Evolutionary conservation across 306 rosid genomes (phyloP).

Genomic region (Senna siamea): DNA sequence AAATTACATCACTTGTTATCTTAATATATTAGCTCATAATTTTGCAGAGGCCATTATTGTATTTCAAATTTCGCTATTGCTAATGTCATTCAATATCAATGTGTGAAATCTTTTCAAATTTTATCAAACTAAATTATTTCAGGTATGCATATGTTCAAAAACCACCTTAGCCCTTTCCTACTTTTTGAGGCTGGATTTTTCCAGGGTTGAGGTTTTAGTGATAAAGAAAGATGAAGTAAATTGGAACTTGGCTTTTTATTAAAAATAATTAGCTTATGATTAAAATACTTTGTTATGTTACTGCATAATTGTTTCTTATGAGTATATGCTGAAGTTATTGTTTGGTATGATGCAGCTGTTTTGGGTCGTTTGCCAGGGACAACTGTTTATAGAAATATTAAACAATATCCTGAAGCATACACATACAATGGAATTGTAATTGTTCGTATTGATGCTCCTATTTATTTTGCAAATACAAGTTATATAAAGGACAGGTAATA

Average conservation of each 20-base stretch:
- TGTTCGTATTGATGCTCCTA: constrained; percentile 94
- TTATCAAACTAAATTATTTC: too few relatives aligned
- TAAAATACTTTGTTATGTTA: background rate
- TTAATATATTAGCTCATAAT: too few relatives aligned
- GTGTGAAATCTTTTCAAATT: too few relatives aligned
- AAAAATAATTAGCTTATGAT: background rate
- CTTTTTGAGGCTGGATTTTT: background rate
- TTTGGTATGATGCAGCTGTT: constrained; percentile 74
- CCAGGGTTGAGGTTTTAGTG: constrained; percentile 14
- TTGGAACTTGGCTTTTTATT: background rate
- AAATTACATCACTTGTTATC: too few relatives aligned
- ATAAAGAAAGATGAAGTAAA: background rate
- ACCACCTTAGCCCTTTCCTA: background rate
- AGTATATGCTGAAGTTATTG: constrained; percentile 33
- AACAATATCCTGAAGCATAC: constrained; percentile 93
- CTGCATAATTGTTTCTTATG: background rate
- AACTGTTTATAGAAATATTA: constrained; percentile 83
- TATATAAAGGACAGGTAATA: constrained; percentile 91
- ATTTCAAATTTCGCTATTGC: too few relatives aligned
- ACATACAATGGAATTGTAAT: constrained; percentile 94
- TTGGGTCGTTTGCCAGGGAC: constrained; percentile 99
- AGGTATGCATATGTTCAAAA: background rate
- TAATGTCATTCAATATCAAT: too few relatives aligned
- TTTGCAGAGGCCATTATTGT: too few relatives aligned
- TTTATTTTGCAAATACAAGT: constrained; percentile 89